A percentile compares a stretch with the other conserved stretches of the same genome.
phyloP scores from a whole-genome alignment of 805 yeast genomes.

The Myxozyma sirexii region DNA sequence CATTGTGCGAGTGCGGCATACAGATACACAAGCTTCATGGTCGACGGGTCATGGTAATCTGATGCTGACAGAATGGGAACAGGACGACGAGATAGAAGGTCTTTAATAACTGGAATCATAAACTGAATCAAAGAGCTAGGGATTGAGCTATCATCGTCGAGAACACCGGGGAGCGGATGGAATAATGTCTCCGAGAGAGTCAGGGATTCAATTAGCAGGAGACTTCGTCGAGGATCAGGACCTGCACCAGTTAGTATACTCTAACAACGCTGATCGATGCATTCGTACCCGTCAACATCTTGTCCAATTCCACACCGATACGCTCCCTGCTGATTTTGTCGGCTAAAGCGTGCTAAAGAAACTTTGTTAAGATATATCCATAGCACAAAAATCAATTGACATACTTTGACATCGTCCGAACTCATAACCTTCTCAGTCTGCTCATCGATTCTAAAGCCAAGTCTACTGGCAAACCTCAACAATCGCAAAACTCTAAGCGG shows the following conservation, averaged over 20 bases:
- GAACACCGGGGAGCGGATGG: conserved; percentile 18
- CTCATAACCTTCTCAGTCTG: conserved; percentile 63
- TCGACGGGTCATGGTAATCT: conserved; percentile 17
- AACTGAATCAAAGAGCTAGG: not conserved
- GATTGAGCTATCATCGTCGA: not conserved
- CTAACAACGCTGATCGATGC: not conserved
- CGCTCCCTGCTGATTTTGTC: conserved; percentile 87
- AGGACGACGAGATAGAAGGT: not conserved
- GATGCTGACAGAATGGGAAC: conserved; percentile 13
- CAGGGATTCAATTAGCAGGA: conserved; percentile 30
- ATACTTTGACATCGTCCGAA: conserved; percentile 53
- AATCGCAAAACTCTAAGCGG: conserved; percentile 87
- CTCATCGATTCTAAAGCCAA: conserved; percentile 64
- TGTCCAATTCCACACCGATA: conserved; percentile 81
- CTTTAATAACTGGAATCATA: not conserved
- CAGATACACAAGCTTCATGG: conserved; percentile 50
- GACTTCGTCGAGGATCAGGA: conserved; percentile 31
- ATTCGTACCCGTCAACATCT: conserved; percentile 60
- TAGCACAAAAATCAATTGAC: not conserved
- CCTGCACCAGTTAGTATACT: conserved; percentile 21
- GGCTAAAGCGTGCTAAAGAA: conserved; percentile 49
- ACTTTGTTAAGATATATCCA: not conserved
- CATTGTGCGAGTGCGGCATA: conserved; percentile 56
- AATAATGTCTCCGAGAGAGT: conserved; percentile 27
- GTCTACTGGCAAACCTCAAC: conserved; percentile 82